These are phyloP conservation scores for Fusarium sp. DNA, from an alignment of 2,329 filamentous ascomycete species.

Conservation along the genomic window DNA sequence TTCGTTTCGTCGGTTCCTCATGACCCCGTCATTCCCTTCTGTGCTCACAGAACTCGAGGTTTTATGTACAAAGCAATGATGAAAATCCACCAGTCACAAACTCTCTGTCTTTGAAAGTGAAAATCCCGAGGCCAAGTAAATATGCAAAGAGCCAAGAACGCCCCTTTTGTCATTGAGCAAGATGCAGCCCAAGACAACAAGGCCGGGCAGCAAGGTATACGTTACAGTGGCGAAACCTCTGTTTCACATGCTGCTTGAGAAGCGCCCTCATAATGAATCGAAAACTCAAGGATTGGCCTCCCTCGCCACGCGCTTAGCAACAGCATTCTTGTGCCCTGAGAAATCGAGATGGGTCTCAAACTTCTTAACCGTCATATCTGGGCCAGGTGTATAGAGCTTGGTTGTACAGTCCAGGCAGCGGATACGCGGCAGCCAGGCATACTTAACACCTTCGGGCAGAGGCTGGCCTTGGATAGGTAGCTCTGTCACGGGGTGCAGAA, in stretches of 20 bases:
- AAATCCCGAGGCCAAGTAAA: conserved; percentile 5
- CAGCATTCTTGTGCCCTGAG: conserved; percentile 77
- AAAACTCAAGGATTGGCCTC: conserved; percentile 25
- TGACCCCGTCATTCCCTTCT: conserved; percentile 12
- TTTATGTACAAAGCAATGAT: conserved; percentile 23
- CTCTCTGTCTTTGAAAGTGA: conserved; percentile 19
- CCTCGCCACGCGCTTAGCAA: conserved; percentile 50
- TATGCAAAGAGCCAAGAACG: conserved; percentile 16
- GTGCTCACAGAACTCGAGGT: conserved; percentile 1
- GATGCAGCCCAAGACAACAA: conserved; percentile 11
- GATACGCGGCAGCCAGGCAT: conserved; percentile 87
- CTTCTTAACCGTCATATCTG: conserved; percentile 83
- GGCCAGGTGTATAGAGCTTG: conserved; percentile 91
- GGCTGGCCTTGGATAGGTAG: conserved; percentile 66
- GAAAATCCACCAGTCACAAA: conserved; percentile 10
- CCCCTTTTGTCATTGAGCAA: conserved; percentile 19
- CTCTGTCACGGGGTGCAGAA: conserved; percentile 77
- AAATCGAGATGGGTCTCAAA: conserved; percentile 95
- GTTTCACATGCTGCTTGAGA: not conserved
- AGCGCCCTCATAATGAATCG: not conserved
- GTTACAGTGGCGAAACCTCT: not conserved
- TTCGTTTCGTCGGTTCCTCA: conserved; percentile 8
- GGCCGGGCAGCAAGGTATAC: not conserved
- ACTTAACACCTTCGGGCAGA: conserved; percentile 71
- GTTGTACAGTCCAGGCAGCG: conserved; percentile 91